These are phyloP conservation scores for Torulaspora maleeae DNA, from an alignment of 805 yeast species.

Conservation along the genomic window DNA sequence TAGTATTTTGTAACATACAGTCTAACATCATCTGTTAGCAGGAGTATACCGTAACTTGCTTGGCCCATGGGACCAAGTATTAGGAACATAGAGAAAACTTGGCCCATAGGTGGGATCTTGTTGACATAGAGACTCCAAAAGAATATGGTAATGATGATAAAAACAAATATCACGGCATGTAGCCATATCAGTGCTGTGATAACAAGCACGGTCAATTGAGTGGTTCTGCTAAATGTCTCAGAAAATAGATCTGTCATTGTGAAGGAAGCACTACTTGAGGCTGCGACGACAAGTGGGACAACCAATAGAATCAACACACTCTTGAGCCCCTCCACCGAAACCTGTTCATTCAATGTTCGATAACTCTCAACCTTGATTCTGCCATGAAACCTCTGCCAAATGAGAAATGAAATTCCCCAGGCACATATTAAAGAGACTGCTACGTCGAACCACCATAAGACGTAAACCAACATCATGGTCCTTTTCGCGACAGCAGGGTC, in stretches of 20 bases:
- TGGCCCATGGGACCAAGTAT: conserved; percentile 86
- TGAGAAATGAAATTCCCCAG: conserved; percentile 54
- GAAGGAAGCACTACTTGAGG: conserved; percentile 64
- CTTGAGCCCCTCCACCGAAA: conserved; percentile 42
- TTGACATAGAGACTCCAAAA: conserved; percentile 54
- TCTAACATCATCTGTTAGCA: conserved; percentile 45
- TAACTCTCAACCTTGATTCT: conserved; percentile 21
- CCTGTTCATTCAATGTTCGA: conserved; percentile 16
- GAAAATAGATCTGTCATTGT: conserved; percentile 39
- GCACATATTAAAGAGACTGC: conserved; percentile 52
- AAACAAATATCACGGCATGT: conserved; percentile 60
- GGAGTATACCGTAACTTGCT: conserved; percentile 64
- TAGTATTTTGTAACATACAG: conserved; percentile 22
- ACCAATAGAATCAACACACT: conserved; percentile 65
- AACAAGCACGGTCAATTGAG: conserved; percentile 48
- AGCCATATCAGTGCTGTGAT: conserved; percentile 61
- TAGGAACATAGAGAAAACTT: conserved; percentile 63
- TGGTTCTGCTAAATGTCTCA: conserved; percentile 37
- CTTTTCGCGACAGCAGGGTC: conserved; percentile 24
- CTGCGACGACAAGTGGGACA: conserved; percentile 73
- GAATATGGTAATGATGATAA: conserved; percentile 51
- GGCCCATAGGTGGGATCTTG: conserved; percentile 53
- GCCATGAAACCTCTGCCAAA: conserved; percentile 36
- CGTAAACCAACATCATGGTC: conserved; percentile 50
- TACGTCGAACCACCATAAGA: conserved; percentile 71